These are phyloP conservation scores for Datisca glomerata DNA, from an alignment of 306 rosid genomes.

Conservation along the genomic window DNA sequence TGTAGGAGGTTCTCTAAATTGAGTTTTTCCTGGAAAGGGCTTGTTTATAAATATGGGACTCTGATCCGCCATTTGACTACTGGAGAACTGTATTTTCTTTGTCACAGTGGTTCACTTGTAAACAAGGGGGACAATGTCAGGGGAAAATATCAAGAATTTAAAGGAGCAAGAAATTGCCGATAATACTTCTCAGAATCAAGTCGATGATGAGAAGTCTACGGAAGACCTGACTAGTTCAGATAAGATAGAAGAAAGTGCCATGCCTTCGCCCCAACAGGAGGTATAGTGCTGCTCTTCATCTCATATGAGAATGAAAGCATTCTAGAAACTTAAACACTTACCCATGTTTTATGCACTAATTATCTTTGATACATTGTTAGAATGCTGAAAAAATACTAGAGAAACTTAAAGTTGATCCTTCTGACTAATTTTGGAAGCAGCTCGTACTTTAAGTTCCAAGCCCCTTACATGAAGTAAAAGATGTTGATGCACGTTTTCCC, in stretches of 20 bases:
- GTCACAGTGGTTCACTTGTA: too few species aligned
- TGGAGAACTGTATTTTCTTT: too few species aligned
- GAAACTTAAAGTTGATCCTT: too few species aligned
- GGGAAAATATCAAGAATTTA: conserved; percentile 26
- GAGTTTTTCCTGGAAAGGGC: too few species aligned
- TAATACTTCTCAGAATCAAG: conserved; percentile 29
- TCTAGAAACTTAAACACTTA: background rate
- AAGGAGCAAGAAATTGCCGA: conserved; percentile 39
- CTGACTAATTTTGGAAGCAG: background rate
- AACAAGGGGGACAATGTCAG: conserved; percentile 36
- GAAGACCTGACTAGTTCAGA: conserved; percentile 28
- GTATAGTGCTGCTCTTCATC: conserved; percentile 20
- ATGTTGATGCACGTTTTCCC: background rate
- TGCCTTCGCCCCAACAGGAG: conserved; percentile 76
- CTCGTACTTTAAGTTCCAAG: background rate
- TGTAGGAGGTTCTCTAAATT: too few species aligned
- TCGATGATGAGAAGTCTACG: conserved; percentile 24
- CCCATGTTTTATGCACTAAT: too few species aligned
- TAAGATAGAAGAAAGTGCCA: conserved; percentile 27
- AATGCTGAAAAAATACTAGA: too few species aligned
- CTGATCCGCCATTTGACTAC: too few species aligned
- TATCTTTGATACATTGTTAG: too few species aligned
- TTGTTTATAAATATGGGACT: too few species aligned
- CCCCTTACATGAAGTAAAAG: background rate
- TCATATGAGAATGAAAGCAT: background rate